Conservation (phyloP, 1,139 yeast species). For the Blastobotrys arbuscula region DNA sequence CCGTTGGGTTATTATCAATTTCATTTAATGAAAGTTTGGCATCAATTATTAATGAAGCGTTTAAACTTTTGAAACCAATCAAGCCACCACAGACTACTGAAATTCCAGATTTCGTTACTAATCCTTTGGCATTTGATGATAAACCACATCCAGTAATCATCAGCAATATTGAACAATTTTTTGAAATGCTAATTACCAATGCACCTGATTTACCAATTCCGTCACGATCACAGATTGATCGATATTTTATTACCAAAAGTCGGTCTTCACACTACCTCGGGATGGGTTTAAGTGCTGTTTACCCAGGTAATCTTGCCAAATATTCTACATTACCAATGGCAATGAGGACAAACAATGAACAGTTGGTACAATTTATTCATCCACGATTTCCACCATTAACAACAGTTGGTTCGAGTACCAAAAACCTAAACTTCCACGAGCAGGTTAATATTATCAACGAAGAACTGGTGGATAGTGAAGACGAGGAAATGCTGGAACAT, state of each 20-base stretch:
- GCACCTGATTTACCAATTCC: constrained; percentile 53
- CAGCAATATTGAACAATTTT: constrained; percentile 43
- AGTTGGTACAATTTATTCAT: constrained; percentile 54
- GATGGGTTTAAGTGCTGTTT: constrained; percentile 44
- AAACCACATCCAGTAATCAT: constrained; percentile 40
- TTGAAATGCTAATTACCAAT: constrained; percentile 45
- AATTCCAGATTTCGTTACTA: constrained; percentile 65
- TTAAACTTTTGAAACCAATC: constrained; percentile 17
- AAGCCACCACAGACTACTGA: constrained; percentile 16
- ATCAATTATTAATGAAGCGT: constrained; percentile 23
- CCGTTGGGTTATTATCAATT: constrained; percentile 18
- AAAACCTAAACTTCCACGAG: background rate
- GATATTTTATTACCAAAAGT: constrained; percentile 46
- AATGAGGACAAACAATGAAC: constrained; percentile 37
- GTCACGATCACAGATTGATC: constrained; percentile 55
- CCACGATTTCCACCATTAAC: constrained; percentile 67
- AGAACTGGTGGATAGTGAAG: background rate
- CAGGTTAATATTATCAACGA: background rate
- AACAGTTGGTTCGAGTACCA: constrained; percentile 8
- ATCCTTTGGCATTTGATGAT: constrained; percentile 51
- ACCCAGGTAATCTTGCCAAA: constrained; percentile 56
- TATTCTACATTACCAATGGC: constrained; percentile 70
- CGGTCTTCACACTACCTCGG: constrained; percentile 32
- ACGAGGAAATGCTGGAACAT: background rate
- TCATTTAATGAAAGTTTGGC: constrained; percentile 15